A percentile compares a stretch with the other conserved stretches of the same genome.
These are phyloP conservation scores for Sclerospora graminicola DNA, from an alignment of 352 stramenopile genomes.

Conservation along the genomic window DNA sequence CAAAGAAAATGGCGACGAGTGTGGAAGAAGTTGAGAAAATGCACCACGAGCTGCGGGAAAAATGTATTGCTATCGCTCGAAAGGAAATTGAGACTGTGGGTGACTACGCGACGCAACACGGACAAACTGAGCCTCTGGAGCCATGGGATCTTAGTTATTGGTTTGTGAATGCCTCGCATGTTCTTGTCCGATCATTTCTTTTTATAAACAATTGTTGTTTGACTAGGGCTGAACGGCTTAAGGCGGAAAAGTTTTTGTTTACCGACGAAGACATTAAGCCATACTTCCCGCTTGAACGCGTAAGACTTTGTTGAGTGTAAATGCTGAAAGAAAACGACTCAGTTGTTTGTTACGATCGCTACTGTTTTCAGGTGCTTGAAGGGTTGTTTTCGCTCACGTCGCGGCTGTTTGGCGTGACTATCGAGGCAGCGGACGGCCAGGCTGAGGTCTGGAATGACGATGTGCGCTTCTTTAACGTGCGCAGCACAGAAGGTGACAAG, in stretches of 20 bases:
- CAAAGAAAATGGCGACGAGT: slow-evolving; percentile 94
- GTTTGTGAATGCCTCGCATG: slow-evolving; percentile 11
- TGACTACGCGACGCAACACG: slow-evolving; percentile 73
- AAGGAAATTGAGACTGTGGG: slow-evolving; percentile 88
- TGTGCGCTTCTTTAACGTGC: slow-evolving; percentile 94
- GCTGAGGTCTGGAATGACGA: slow-evolving; percentile 90
- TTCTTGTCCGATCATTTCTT: too few relatives aligned
- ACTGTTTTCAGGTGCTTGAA: slow-evolving; percentile 53
- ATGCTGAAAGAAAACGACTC: neutral
- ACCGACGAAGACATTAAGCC: slow-evolving; percentile 95
- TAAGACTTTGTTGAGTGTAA: slow-evolving; percentile 16
- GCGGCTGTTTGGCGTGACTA: slow-evolving; percentile 91
- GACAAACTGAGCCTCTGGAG: slow-evolving; percentile 65
- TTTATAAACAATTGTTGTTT: too few relatives aligned
- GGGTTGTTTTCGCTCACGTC: slow-evolving; percentile 93
- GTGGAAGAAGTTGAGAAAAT: slow-evolving; percentile 89
- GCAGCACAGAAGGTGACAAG: slow-evolving; percentile 45
- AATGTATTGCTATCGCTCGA: slow-evolving; percentile 85
- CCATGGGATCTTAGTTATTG: slow-evolving; percentile 95
- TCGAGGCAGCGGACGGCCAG: slow-evolving; percentile 71
- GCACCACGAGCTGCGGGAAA: slow-evolving; percentile 87
- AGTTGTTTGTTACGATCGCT: too few relatives aligned
- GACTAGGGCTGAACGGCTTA: slow-evolving; percentile 86
- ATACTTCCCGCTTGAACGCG: slow-evolving; percentile 93
- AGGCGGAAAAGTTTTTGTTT: slow-evolving; percentile 92